These are phyloP conservation scores for Urostyla sp. DNA, from an alignment of 73 alveolate genomes.

Conservation along the genomic window DNA sequence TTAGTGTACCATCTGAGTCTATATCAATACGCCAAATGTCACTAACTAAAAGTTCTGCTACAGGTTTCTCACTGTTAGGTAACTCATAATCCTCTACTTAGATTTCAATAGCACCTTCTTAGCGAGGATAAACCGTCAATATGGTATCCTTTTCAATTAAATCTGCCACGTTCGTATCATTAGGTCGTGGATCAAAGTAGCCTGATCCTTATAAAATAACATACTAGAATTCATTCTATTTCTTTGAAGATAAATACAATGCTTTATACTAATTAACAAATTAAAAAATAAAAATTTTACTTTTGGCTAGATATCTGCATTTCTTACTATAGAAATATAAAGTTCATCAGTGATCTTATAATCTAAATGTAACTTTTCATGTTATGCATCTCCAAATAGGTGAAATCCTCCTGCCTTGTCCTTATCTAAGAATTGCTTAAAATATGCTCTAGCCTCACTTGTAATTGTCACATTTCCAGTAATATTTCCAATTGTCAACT, in stretches of 20 bases:
- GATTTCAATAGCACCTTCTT: slow-evolving; percentile 67
- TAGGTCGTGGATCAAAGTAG: slow-evolving; percentile 39
- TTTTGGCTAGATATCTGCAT: slow-evolving; percentile 61
- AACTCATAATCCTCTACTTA: slow-evolving; percentile 62
- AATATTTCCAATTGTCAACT: slow-evolving; percentile 19
- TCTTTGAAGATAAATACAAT: slow-evolving; percentile 48
- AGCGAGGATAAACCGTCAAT: slow-evolving; percentile 60
- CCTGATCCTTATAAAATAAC: slow-evolving; percentile 70
- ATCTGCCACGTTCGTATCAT: slow-evolving; percentile 62
- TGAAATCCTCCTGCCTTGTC: too few species aligned
- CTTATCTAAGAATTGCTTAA: too few species aligned
- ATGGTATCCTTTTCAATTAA: slow-evolving; percentile 29
- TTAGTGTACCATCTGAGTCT: slow-evolving; percentile 65
- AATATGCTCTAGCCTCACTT: not conserved
- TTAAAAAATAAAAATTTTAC: too few species aligned
- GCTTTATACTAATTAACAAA: slow-evolving; percentile 61
- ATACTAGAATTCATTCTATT: slow-evolving; percentile 45
- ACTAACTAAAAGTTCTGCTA: slow-evolving; percentile 65
- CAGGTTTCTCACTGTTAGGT: slow-evolving; percentile 58
- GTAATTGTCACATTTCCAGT: slow-evolving; percentile 54
- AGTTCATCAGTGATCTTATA: slow-evolving; percentile 19
- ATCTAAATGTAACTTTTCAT: slow-evolving; percentile 8
- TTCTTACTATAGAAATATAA: slow-evolving; percentile 44
- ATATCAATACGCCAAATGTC: slow-evolving; percentile 55
- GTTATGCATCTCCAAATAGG: too few species aligned